Evolutionary conservation across 2,329 filamentous ascomycete genomes (phyloP), one percentile per base, ranked within the genome.

Genomic region (Ophiocordyceps sinensis): DNA sequence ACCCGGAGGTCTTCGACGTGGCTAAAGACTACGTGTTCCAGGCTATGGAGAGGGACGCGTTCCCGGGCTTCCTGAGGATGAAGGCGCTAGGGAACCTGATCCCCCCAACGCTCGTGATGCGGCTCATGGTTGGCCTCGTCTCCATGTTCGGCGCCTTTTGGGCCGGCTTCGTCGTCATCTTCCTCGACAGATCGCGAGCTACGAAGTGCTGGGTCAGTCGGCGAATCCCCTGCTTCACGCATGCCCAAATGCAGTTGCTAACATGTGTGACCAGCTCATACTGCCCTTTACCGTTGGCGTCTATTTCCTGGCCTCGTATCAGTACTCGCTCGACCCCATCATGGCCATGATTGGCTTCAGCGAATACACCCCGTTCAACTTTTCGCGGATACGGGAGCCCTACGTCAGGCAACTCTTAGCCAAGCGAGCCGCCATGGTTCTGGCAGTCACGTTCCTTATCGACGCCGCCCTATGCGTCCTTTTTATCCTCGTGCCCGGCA

Each of bases 21-120:
- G 91, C 91, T 41, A 98, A 98, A 68, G 91, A 98, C 65, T 98
- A 96, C 59, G 91, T 96, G 47, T 98, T 96, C 62, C 93, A 98
- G 64, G 93, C 93, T 29, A 98, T 98, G 91, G 93, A 98, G 65
- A 78, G 93, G 42, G 91, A 98, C 65, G 91, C 93, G n/a, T 98
- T 94, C 58, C 91, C 93, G 1, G 89, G 89, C 1, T 98, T 98
- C 63, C 71, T 98, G 44, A 77, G 89, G 56, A 85, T 86, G 65
- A 96, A 96, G 65, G 91, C 91, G 3, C 71, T 98, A 21, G 93
- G 93, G 45, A 98, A 98, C 55, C 73, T 98, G 13, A 89, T 98
- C 26, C 91, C 89, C 3, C 78, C 89, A 14, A 94, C 86, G 37
- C 80, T 94, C 50, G 77, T 96, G 56, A 71, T 93, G 51, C 76